Evolutionary conservation across 2,329 filamentous ascomycete species (phyloP).

Genomic region (Aspergillus melleus): DNA sequence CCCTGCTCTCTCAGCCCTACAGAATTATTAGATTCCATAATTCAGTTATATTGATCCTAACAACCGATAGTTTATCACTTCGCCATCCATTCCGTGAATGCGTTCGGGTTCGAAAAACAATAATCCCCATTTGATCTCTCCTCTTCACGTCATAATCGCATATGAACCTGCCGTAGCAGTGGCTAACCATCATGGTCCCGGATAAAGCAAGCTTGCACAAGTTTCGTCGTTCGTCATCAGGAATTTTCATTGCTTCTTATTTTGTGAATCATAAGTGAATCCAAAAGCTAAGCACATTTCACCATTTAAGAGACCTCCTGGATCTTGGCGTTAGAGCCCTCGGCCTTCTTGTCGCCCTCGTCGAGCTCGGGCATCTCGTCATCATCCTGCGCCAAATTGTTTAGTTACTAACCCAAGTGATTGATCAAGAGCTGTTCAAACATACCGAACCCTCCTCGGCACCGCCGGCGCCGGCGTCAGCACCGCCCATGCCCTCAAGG

Average conservation of each 20-base stretch:
- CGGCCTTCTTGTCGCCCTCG: slow-evolving; percentile 43
- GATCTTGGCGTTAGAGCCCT: slow-evolving; percentile 35
- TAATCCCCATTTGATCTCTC: neutral
- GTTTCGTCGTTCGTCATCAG: slow-evolving; percentile 1
- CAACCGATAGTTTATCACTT: neutral
- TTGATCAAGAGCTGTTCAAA: slow-evolving; percentile 13
- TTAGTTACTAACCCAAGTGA: slow-evolving; percentile 8
- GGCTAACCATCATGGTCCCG: neutral
- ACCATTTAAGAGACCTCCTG: slow-evolving; percentile 36
- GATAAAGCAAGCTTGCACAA: neutral
- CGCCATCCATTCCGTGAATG: neutral
- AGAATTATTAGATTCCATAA: neutral
- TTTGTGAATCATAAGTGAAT: slow-evolving; percentile 25
- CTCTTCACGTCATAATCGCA: neutral
- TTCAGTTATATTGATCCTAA: neutral
- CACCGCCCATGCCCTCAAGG: slow-evolving; percentile 49
- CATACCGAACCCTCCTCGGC: slow-evolving; percentile 45
- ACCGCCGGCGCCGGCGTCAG: slow-evolving; percentile 34
- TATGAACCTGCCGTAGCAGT: neutral
- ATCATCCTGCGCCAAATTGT: slow-evolving; percentile 47
- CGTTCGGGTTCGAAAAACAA: neutral
- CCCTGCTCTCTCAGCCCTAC: neutral
- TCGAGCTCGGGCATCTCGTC: slow-evolving; percentile 81
- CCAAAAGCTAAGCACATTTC: slow-evolving; percentile 16
- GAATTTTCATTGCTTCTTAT: slow-evolving; percentile 22